phyloP scores from a whole-genome alignment of 1,139 yeast genomes.

The Candida pseudoviswanathii region DNA sequence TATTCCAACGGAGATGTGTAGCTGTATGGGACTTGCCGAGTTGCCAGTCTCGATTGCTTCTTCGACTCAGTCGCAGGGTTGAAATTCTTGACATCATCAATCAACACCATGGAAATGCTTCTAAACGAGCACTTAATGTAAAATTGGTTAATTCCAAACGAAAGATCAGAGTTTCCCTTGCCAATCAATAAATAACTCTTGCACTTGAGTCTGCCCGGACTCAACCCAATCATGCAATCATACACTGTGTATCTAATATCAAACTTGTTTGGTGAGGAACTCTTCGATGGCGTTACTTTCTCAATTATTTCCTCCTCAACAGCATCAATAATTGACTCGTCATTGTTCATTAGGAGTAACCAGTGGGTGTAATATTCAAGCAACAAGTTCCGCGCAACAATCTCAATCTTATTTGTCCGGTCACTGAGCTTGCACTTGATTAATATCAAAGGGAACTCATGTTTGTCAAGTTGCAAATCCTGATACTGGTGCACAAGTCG shows the following conservation, averaged over 20 bases:
- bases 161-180: conserved; percentile 55
- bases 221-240: conserved; percentile 58
- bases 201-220: conserved; percentile 58
- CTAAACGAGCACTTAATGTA: conserved; percentile 49
- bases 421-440: conserved; percentile 24
- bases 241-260: conserved; percentile 49
- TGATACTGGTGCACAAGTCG: conserved; percentile 32
- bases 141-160: conserved; percentile 32
- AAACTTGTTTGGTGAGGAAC: conserved; percentile 11
- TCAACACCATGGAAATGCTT: conserved; percentile 48
- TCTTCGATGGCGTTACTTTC: conserved; percentile 15
- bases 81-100: conserved; percentile 54
- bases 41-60: not conserved
- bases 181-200: conserved; percentile 53
- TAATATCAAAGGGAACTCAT: conserved; percentile 25
- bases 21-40: conserved; percentile 14
- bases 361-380: conserved; percentile 60
- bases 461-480: conserved; percentile 17
- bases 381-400: conserved; percentile 45
- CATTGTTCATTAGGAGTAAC: conserved; percentile 38
- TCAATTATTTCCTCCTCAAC: conserved; percentile 22
- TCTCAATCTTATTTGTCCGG: conserved; percentile 26
- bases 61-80: conserved; percentile 20
- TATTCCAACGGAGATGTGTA: conserved; percentile 18
- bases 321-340: conserved; percentile 18